Base-by-base conservation (phyloP, 2,329 filamentous ascomycete species). In the Nakataea oryzae region DNA sequence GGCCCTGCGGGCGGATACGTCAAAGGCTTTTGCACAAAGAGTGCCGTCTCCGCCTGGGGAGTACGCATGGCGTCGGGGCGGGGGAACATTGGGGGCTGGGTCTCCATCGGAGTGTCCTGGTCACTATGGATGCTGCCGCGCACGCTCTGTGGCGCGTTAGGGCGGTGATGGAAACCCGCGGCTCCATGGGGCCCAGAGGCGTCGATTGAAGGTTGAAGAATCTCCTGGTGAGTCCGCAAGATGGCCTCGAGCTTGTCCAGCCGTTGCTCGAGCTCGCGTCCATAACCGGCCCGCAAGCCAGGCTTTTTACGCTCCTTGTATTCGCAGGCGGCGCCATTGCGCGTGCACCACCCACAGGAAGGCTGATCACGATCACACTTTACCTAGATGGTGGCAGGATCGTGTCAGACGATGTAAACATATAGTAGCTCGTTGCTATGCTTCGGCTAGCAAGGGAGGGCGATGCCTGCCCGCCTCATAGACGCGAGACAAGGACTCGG, bases 351-450 rank as follows among this genome's bases (percentile, higher is more conserved):
- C 59, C 86, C 85, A 68, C 86, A 88, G 7, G 85, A 84, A 1
- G 89, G 89, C 68, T 91, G 87, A 6, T 86, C 86, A 47, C 90
- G 84, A 74, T 93, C 89, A 73, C 88, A 90, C 80, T 89, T 89
- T 30, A 88, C 86, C 85, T 86, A 68, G 30, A 41, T 12, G 27
- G 56, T 8, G 13, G n/a, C 13, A n/a, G n/a, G 11, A 26, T 50
- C 13, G 30, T 41, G 57, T 58, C 4, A 58, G 60, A 29, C 29
- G 41, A 17, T 21, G 28, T 9, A 58, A 0, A 7, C 17, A 29
- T 14, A 65, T 34, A 67, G 62, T 62, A 2, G 28, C 6, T 13
- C 54, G 28, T 17, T 13, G 17, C 29, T 28, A 27, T 26, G 13
- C 11, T 5, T 30, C 30, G 30, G 11, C 30, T 30, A 41, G 11